Evolutionary conservation across 2,329 filamentous ascomycete genomes (phyloP), one percentile per base, ranked within the genome.

Genomic region (Monascus ruber): DNA sequence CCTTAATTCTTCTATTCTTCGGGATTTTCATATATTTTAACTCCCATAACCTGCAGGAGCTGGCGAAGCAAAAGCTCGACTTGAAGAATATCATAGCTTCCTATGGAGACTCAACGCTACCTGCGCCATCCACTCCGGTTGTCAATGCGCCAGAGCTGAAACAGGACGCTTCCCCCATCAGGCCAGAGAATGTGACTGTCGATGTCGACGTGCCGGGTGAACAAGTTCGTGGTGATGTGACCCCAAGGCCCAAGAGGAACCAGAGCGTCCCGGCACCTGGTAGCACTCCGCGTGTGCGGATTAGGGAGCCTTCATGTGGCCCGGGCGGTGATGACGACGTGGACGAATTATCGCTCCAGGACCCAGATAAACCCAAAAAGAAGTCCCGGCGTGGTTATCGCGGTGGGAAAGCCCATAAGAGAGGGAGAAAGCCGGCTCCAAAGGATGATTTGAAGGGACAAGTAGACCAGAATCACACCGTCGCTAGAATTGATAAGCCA

Each of bases 341-440:
- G 9, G 52, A 59, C 8, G 59, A 56, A 34, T 38, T 58, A 24
- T 42, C 50, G 26, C 46, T 52, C 5, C 45, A 48, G 36, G 55
- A 48, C 26, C 42, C 48, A 10, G 68, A 66, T 32, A 68, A 65
- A 42, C 80, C 79, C 51, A 81, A 81, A 59, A 81, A 77, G 54
- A 84, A 81, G 56, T 71, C 75, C 0, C 80, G 83, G 40, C 72
- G 83, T 40, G 83, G 83, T 4, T 72, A 76, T n/a, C 74, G 83
- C 35, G 83, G 82, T 24, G 83, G 83, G 2, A 73, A 81, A 55
- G 78, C 82, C 43, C 74, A 76, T 45, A 76, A 76, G 42, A 64
- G 63, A 25, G 60, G 59, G 37, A 65, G 59, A 34, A 79, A 76
- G 47, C 70, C 68, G 9, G 71, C 72, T 40, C 67, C 68, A 34